Evolutionary conservation across 495 filamentous ascomycete species (phyloP), one percentile per base, ranked within the genome.

Genomic region (Trichocladium uniseriatum): DNA sequence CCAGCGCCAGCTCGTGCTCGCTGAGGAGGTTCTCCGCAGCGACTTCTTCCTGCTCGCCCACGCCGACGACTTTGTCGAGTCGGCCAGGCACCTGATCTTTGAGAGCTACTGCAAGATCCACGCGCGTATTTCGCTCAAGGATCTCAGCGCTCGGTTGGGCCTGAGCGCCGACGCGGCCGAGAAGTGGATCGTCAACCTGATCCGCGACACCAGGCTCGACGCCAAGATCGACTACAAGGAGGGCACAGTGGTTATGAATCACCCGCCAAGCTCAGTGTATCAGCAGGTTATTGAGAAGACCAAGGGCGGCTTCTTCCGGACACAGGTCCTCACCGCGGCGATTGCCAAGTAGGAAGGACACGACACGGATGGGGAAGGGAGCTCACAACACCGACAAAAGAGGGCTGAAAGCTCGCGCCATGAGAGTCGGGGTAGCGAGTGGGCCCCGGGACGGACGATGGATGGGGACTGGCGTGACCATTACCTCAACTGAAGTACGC

Each of bases 101-200:
- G 92, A 98, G 75, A 84, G 79, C 65, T 97, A 98, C 77, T 97
- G 94, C 86, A 97, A 97, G 79, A 98, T 98, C 63, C 92, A 96
- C 70, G 87, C 95, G 54, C 79, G 92, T 49, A 98, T 98, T 53
- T 89, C 96, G 65, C 95, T 98, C 67, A 89, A 89, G 80, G 94
- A 97, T 59, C 78, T 98, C 15, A 94, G 89, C 52, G 83, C 82
- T 51, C 81, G 90, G 53, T 76, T 98, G 43, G 92, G 92, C 51
- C 73, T 98, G 51, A 86, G 81, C 60, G 80, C 88, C 59, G 89
- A 95, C 59, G 92, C 95, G 58, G 92, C 94, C 55, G 92, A 98
- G 81, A 97, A 96, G 76, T 97, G 94, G 94, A 98, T 98, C 56
- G 92, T 98, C 51, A 98, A 98, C 72, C 79, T 97, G 38, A 98